A percentile compares a stretch with the other conserved stretches of the same genome.
Evolutionary conservation across 176 grass and related monocot genomes (phyloP).

Genomic region (Zoysia japonica): DNA sequence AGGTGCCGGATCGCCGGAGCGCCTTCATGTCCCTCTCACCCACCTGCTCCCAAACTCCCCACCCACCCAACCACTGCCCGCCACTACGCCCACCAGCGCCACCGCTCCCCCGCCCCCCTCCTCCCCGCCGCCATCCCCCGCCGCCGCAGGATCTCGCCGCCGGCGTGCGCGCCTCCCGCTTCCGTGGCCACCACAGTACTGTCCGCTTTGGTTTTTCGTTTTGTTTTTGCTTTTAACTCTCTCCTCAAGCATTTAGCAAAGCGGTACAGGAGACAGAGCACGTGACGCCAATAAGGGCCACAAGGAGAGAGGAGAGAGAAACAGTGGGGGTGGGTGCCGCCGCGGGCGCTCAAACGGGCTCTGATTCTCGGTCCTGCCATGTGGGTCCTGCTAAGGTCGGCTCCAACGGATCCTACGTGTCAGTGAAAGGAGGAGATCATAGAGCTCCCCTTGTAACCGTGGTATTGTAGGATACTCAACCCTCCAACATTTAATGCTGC

Average conservation of each 20-base stretch:
- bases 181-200: neutral
- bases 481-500: constrained; percentile 22
- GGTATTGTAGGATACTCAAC: constrained; percentile 25
- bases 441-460: neutral
- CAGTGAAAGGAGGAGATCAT: neutral
- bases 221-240: neutral
- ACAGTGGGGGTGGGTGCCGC: constrained; percentile 37
- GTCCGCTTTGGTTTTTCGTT: constrained; percentile 24
- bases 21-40: constrained; percentile 77
- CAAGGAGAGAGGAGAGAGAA: neutral
- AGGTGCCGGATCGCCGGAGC: constrained; percentile 72
- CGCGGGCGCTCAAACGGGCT: constrained; percentile 45
- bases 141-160: constrained; percentile 51
- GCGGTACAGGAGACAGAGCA: constrained; percentile 18
- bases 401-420: neutral
- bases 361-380: constrained; percentile 8
- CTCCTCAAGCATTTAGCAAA: constrained; percentile 40
- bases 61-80: constrained; percentile 13
- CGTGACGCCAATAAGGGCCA: constrained; percentile 54
- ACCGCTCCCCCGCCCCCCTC: constrained; percentile 24
- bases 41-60: constrained; percentile 24
- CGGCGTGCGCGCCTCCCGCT: constrained; percentile 27
- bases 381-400: neutral
- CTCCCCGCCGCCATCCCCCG: constrained; percentile 32
- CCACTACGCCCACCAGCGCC: constrained; percentile 36